Evolutionary conservation across 495 filamentous ascomycete species (phyloP).

Genomic region (Haplographium delicatum): DNA sequence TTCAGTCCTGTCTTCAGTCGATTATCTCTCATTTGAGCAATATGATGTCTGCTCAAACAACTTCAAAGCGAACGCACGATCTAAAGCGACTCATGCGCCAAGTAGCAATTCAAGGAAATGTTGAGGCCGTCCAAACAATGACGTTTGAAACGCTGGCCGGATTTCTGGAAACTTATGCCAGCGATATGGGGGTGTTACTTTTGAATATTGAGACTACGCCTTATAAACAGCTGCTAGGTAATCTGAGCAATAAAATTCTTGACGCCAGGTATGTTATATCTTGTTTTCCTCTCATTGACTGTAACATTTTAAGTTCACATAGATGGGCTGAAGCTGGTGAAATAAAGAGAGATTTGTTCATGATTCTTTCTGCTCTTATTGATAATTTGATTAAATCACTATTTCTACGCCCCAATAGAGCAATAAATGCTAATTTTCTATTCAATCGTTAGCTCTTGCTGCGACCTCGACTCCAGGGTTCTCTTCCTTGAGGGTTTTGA

Average conservation of each 20-base stretch:
- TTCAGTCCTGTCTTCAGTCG: slow-evolving; percentile 7
- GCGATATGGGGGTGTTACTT: slow-evolving; percentile 27
- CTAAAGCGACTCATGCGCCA: slow-evolving; percentile 26
- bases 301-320: too few relatives aligned
- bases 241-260: neutral
- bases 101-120: slow-evolving; percentile 22
- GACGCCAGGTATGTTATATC: too few relatives aligned
- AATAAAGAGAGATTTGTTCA: too few relatives aligned
- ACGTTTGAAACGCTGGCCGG: slow-evolving; percentile 23
- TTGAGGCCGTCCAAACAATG: slow-evolving; percentile 25
- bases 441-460: slow-evolving; percentile 13
- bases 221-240: slow-evolving; percentile 6
- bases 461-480: slow-evolving; percentile 14
- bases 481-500: slow-evolving; percentile 13
- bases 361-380: too few relatives aligned
- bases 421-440: too few relatives aligned
- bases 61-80: slow-evolving; percentile 29
- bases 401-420: too few relatives aligned
- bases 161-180: slow-evolving; percentile 24
- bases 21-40: slow-evolving; percentile 21
- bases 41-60: slow-evolving; percentile 27
- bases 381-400: too few relatives aligned
- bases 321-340: too few relatives aligned
- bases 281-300: too few relatives aligned
- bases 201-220: slow-evolving; percentile 22